These are phyloP conservation scores for Huntiella savannae DNA, from an alignment of 2,329 filamentous ascomycete genomes.

Conservation along the genomic window DNA sequence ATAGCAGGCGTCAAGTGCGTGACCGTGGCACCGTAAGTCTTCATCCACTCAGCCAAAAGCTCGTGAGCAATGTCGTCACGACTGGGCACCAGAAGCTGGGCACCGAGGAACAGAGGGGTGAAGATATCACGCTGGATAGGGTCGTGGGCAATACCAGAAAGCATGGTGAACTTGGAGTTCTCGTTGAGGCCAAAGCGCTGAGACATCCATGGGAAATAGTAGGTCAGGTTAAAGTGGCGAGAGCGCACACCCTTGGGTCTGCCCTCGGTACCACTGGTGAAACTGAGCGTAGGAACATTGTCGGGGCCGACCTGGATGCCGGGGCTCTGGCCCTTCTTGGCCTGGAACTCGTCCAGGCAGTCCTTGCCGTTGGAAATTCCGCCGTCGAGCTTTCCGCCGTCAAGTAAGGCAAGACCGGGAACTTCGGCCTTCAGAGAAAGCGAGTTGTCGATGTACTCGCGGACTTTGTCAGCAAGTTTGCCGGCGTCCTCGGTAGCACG, in stretches of 20 bases:
- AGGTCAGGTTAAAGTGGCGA: constrained; percentile 66
- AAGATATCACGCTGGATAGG: constrained; percentile 49
- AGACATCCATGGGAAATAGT: constrained; percentile 90
- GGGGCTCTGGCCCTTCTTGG: constrained; percentile 37
- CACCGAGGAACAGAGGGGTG: constrained; percentile 74
- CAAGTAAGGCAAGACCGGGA: constrained; percentile 50
- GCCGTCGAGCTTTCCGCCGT: constrained; percentile 54
- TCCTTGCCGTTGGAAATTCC: constrained; percentile 48
- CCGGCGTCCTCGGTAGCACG: constrained; percentile 47
- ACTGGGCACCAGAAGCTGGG: constrained; percentile 57
- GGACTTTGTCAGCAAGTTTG: constrained; percentile 26
- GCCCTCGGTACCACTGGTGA: constrained; percentile 59
- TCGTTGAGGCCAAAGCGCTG: constrained; percentile 56
- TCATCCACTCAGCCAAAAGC: constrained; percentile 74
- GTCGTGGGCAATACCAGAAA: constrained; percentile 69
- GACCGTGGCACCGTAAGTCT: constrained; percentile 51
- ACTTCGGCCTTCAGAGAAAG: constrained; percentile 55
- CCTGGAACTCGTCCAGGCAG: constrained; percentile 34
- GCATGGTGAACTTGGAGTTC: constrained; percentile 60
- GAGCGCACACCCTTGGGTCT: constrained; percentile 74
- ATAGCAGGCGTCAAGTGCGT: constrained; percentile 90
- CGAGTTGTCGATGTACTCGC: constrained; percentile 51
- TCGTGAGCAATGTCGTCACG: constrained; percentile 76
- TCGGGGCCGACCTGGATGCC: constrained; percentile 73
- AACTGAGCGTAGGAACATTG: constrained; percentile 55